Evolutionary conservation across 2,329 filamentous ascomycete species (phyloP).

Genomic region (Cordyceps javanica): DNA sequence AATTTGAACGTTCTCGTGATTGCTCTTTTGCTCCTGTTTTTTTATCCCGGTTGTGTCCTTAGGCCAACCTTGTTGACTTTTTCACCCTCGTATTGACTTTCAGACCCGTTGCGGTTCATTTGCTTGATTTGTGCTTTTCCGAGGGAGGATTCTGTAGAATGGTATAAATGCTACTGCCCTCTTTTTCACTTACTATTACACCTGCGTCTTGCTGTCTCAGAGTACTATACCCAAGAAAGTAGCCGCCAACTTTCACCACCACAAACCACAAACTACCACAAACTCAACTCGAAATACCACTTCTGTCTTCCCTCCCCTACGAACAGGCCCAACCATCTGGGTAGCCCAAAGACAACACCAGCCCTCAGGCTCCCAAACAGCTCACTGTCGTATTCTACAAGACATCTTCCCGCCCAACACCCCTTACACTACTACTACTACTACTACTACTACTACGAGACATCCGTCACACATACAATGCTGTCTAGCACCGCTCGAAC

Average conservation of each 20-base stretch:
- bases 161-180: not conserved
- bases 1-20: not conserved
- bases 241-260: not conserved
- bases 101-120: not conserved
- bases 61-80: not conserved
- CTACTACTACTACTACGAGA: too few species aligned
- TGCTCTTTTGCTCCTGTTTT: not conserved
- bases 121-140: not conserved
- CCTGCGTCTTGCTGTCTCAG: not conserved
- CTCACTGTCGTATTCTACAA: too few species aligned
- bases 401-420: too few species aligned
- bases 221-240: not conserved
- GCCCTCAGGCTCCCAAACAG: not conserved
- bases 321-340: too few species aligned
- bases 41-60: not conserved
- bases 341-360: not conserved
- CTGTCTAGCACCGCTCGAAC: constrained; percentile 21
- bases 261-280: not conserved
- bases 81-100: not conserved
- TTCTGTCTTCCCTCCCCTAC: not conserved
- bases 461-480: constrained; percentile 19
- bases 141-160: not conserved
- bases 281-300: not conserved
- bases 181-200: not conserved
- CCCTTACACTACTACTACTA: too few species aligned